These are phyloP conservation scores for Haplosporangium gracile DNA, from an alignment of 192 early-diverging fungal species.

Conservation along the genomic window DNA sequence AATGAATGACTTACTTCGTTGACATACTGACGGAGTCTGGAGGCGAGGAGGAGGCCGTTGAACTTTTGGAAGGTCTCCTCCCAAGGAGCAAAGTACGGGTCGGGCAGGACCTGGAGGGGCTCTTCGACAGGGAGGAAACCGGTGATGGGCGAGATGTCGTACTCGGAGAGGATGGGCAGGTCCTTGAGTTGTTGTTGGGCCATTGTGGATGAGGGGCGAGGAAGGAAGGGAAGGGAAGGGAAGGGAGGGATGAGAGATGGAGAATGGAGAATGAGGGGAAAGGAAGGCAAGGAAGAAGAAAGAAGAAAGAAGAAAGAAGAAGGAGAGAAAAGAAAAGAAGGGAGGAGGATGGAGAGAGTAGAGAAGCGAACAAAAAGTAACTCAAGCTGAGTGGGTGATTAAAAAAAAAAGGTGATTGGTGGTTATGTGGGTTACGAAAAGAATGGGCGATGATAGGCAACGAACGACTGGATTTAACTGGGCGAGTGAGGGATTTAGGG, in stretches of 20 bases:
- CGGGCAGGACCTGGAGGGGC: constrained; percentile 79
- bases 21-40: constrained; percentile 73
- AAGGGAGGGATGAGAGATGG: not conserved
- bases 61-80: constrained; percentile 84
- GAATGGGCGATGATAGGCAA: not conserved
- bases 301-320: not conserved
- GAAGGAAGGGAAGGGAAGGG: not conserved
- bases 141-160: constrained; percentile 84
- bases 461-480: not conserved
- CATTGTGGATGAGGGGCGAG: constrained; percentile 14
- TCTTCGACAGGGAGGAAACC: constrained; percentile 89
- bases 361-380: not conserved
- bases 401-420: too few species aligned
- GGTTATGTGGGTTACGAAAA: not conserved
- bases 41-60: constrained; percentile 79
- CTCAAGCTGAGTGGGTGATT: too few species aligned
- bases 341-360: not conserved
- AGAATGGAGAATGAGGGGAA: not conserved
- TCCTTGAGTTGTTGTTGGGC: constrained; percentile 13
- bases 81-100: constrained; percentile 90
- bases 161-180: constrained; percentile 74
- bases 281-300: not conserved
- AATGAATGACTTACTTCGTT: constrained; percentile 68
- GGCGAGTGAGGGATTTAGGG: not conserved
- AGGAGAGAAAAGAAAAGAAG: not conserved